Base-by-base conservation (phyloP, 1,284 basidiomycete genomes). In the Sporisorium reilianum region DNA sequence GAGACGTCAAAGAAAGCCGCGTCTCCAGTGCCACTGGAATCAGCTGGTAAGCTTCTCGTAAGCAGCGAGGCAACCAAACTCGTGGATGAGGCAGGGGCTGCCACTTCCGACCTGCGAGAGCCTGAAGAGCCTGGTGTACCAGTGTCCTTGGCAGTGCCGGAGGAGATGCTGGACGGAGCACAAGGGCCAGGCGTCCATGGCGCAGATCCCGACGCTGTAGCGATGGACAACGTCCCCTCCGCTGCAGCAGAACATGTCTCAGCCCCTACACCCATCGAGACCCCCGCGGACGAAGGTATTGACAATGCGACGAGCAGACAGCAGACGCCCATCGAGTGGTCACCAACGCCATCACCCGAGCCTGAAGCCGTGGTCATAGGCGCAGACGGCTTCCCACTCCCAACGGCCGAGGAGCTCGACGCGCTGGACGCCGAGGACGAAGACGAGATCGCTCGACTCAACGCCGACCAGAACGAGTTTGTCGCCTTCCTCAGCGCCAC, bases 401-500 rank as follows among this genome's bases (percentile, higher is more conserved):
- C 91, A 88, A 38, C 88, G 89, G 65, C 93, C 91, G 85, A 92
- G 93, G 89, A 93, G 93, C 59, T 80, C 6, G 78, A 80, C 22
- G 68, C 67, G 77, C 87, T 89, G 28, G 88, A 90, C 50, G 91
- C 89, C 0, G 94, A 97, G 83, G 92, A 94, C 78, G 72, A 77
- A 38, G 61, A 78, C 23, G 80, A 80, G 45, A 49, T 77, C 18
- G 77, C 67, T 11, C 55, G 73, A 11, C 63, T 82, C 25, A 70
- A 68, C 10, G 92, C 91, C 55, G 95, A 96, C 81, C 75, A 76
- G 54, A 70, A 75, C 52, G 76, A 82, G 40, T 97, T 96, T 85
- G 94, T 92, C 18, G 89, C 90, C 12, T 97, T 98, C 84, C 86
- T 97, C 64, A 94, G 94, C 7, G 91, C 94, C 74, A 91, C 97